Evolutionary conservation across 2,329 filamentous ascomycete genomes (phyloP).

Genomic region (Cladosporium sp.): DNA sequence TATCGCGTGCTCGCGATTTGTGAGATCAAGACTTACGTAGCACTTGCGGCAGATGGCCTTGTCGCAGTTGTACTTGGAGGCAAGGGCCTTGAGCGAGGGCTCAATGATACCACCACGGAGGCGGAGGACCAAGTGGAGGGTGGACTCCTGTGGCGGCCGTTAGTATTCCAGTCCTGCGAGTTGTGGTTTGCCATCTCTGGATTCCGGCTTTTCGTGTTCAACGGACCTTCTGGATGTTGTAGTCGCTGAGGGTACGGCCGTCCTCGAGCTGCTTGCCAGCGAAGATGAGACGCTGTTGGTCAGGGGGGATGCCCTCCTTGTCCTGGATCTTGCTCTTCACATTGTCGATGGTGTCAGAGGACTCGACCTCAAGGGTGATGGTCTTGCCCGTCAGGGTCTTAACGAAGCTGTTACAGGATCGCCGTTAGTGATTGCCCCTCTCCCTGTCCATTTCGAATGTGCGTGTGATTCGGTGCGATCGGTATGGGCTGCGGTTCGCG

Average conservation of each 20-base stretch:
- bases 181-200: background rate
- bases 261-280: slow-evolving; percentile 99
- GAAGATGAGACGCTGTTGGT: slow-evolving; percentile 98
- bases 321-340: slow-evolving; percentile 99
- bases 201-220: background rate
- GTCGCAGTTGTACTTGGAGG: slow-evolving; percentile 99
- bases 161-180: background rate
- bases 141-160: slow-evolving; percentile 69
- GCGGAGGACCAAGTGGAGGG: slow-evolving; percentile 96
- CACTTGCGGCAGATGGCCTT: slow-evolving; percentile 99
- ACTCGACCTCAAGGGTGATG: slow-evolving; percentile 99
- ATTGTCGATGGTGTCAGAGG: slow-evolving; percentile 98
- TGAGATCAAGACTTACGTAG: slow-evolving; percentile 66
- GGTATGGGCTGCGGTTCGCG: slow-evolving; percentile 5
- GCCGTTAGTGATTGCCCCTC: slow-evolving; percentile 25
- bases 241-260: slow-evolving; percentile 92
- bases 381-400: slow-evolving; percentile 99
- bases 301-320: slow-evolving; percentile 97
- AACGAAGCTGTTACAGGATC: slow-evolving; percentile 72
- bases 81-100: slow-evolving; percentile 96
- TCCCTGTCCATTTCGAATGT: slow-evolving; percentile 16
- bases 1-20: background rate
- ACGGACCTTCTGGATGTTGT: slow-evolving; percentile 98
- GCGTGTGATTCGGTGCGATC: background rate
- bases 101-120: slow-evolving; percentile 99